Evolutionary conservation across 495 filamentous ascomycete genomes (phyloP), one percentile per base, ranked within the genome.

Genomic region (Lindgomyces ingoldianus): DNA sequence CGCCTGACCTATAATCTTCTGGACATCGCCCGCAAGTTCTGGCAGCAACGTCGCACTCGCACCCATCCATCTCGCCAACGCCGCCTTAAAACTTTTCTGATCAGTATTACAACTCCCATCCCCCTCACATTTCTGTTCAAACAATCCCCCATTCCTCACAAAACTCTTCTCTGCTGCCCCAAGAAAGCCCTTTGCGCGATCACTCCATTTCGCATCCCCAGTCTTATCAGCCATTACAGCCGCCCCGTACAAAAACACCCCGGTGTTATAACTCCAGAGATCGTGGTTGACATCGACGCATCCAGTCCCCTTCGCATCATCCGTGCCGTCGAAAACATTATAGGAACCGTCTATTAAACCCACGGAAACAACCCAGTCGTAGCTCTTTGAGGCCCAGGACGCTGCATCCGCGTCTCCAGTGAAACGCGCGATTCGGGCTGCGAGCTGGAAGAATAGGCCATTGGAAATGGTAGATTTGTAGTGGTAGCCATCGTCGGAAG

Each of bases 401-500:
- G 82, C 79, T 68, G 91, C 91, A 0, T 87, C 89, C 27, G 79
- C 70, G 67, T 92, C 90, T 12, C 79, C 77, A 6, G 88, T 92
- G 70, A 89, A 92, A 24, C 84, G 78, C 0, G 87, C 89, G 12
- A 93, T 76, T 6, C 89, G 83, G 10, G 89, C 82, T 14, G 83
- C 85, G 10, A 93, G 75, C 66, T 90, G 88, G 72, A 91, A 85
- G 66, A 90, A 86, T 30, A 81, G 81, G 1, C 81, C 88, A 64
- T 89, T 89, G 1, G 85, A 83, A 58, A 89, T 83, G 24, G 86
- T 84, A 69, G 87, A 88, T 69, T 89, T 89, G 62, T 87, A 85
- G 46, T 64, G 62, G 56, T 78, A 83, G 1, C 81, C 81, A 26
- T 69, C 58, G 57, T 80, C 73, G 62, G 72, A 77, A 0, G 70